Evolutionary conservation across 176 grass and related monocot species (phyloP), one percentile per base, ranked within the genome.

Genomic region (Oryza glaberrima): DNA sequence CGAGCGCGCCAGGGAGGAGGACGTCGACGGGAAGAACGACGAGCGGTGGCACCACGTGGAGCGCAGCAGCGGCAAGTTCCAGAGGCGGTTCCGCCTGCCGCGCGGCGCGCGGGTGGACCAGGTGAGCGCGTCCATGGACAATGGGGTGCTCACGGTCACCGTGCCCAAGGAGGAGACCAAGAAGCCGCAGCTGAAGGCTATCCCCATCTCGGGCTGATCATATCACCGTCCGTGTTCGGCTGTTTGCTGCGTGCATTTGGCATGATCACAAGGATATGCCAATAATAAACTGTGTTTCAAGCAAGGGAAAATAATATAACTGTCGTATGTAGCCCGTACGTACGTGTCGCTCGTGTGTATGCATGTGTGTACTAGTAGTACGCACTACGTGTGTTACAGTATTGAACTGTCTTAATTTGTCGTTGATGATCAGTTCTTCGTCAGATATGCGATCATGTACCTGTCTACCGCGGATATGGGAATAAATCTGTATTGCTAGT

Each of bases 21-120:
- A 32, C 6, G 7, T 1, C 6, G 84, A 83, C 67, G 17, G 6
- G 9, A 83, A 83, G 84, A 61, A 79, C 20, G 84, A 79, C 20
- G 84, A 86, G 13, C 83, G 5, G 76, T 87, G 89, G 85, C 84
- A 91, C 76, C 69, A 70, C 8, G 85, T 87, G 0, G 89, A 91
- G 80, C 80, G 85, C 20, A 84, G 73, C 81, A 87, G 75, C 85
- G 85, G 89, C 51, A 35, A 14, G 49, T 91, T 87, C 32, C 1
- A 26, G 3, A 22, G 88, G 44, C 3, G 78, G 0, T 90, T 90
- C 74, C 78, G 75, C 0, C 76, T 91, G 69, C 84, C 52, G 52
- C 52, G 52, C 80, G 51, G 84, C 65, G 80, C 13, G 80, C 48
- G 41, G 89, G 26, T 20, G 68, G 84, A 80, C 4, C 60, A 80